Evolutionary conservation across 805 yeast species (phyloP).

Genomic region (Yamadazyma scolyti): DNA sequence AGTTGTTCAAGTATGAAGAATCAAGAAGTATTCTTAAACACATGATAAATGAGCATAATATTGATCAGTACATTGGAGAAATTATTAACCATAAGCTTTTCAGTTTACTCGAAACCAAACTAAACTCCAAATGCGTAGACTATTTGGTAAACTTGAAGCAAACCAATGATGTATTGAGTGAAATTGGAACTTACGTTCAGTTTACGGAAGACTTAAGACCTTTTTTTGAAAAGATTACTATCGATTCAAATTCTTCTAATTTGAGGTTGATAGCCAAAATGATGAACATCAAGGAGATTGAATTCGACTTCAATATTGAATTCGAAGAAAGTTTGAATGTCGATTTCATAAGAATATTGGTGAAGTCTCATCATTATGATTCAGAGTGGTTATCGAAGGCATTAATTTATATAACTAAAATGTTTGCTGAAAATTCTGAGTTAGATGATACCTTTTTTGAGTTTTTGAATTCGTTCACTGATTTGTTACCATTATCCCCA

Average conservation of each 20-base stretch:
- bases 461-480: slow-evolving; percentile 20
- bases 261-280: neutral
- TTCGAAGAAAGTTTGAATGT: slow-evolving; percentile 1
- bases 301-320: too few species aligned
- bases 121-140: slow-evolving; percentile 6
- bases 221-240: slow-evolving; percentile 1
- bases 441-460: slow-evolving; percentile 26
- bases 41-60: slow-evolving; percentile 4
- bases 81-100: slow-evolving; percentile 3
- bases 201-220: slow-evolving; percentile 1
- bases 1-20: slow-evolving; percentile 6
- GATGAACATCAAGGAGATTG: too few species aligned
- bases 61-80: slow-evolving; percentile 1
- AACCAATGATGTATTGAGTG: neutral
- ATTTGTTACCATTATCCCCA: slow-evolving; percentile 15
- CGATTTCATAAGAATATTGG: slow-evolving; percentile 2
- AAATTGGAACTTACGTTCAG: slow-evolving; percentile 2
- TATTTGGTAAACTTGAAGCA: slow-evolving; percentile 1
- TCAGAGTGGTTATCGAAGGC: slow-evolving; percentile 54
- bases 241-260: neutral
- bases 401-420: slow-evolving; percentile 58
- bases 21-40: slow-evolving; percentile 5
- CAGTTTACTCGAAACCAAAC: slow-evolving; percentile 5
- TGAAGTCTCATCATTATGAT: neutral
- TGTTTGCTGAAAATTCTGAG: slow-evolving; percentile 48